Evolutionary conservation across 2,329 filamentous ascomycete genomes (phyloP), one percentile per base, ranked within the genome.

Genomic region (Phyllachora maydis): DNA sequence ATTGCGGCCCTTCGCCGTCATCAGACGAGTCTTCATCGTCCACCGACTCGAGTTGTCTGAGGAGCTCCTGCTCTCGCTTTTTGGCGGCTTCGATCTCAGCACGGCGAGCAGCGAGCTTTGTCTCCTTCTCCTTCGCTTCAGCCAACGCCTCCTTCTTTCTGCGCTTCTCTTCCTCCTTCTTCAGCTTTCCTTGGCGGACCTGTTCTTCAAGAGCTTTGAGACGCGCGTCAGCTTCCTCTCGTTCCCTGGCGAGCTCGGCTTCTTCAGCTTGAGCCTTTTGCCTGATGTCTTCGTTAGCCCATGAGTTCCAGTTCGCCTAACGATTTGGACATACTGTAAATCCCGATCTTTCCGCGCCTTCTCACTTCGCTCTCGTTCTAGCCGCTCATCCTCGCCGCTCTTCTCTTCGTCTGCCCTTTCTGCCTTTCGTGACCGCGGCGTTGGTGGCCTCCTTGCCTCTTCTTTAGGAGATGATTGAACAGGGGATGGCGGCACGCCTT

Each of bases 111-210:
- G 78, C 78, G 32, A 93, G 56, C 43, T 76, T 74, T 25, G 70
- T 59, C 45, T 95, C 85, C 43, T 90, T 83, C 37, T 92, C 79
- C 46, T 81, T 85, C 6, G 82, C 68, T 35, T 88, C 79, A 23
- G 75, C 76, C 39, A 77, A 59, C 7, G 82, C 82, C 12, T 81
- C 85, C 52, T 92, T 83, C 56, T 82, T 88, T 37, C 66, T 74
- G 32, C 73, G 78, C 57, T 91, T 93, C 52, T 93, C 88, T 46
- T 98, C 88, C 35, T 90, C 77, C 49, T 92, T 95, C 58, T 81
- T 85, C 24, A 95, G 53, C 54, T 95, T 98, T 38, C 83, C 81
- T 42, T 83, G 78, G 32, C 72, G 73, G 24, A 95, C 82, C 47
- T 93, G 82, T 43, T 95, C 82, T 47, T 98, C 83, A 6, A 98